These are phyloP conservation scores for Heracleum sosnowskyi DNA, from an alignment of 129 eudicot genomes.

Conservation along the genomic window DNA sequence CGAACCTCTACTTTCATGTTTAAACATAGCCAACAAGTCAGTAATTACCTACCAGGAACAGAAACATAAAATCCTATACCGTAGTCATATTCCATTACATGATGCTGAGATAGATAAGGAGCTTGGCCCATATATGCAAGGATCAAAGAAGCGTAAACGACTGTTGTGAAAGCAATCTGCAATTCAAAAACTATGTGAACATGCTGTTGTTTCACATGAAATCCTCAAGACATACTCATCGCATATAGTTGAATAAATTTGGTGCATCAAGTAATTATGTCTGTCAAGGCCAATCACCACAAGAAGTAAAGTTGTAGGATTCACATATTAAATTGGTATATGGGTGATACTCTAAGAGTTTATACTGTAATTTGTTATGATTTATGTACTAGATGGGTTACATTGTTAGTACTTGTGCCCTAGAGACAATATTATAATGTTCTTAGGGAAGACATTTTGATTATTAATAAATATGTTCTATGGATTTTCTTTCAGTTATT, in stretches of 20 bases:
- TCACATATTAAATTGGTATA: background rate
- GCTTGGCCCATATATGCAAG: conserved; percentile 99
- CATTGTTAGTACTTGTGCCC: no score
- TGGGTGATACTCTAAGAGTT: background rate
- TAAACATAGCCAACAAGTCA: background rate
- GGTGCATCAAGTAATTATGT: background rate
- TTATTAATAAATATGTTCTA: no score
- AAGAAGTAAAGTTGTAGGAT: background rate
- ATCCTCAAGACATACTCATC: background rate
- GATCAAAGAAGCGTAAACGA: conserved; percentile 81
- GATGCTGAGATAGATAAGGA: conserved; percentile 86
- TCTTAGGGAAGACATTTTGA: no score
- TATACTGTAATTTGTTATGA: background rate
- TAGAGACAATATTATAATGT: no score
- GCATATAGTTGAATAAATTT: no score
- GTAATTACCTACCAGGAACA: conserved; percentile 53
- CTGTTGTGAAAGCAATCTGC: conserved; percentile 79
- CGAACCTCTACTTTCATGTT: background rate
- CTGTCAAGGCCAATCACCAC: background rate
- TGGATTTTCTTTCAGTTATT: no score
- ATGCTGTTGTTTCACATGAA: background rate
- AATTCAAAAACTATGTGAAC: background rate
- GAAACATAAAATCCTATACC: no score
- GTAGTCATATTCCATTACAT: conserved; percentile 39
- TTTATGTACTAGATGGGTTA: background rate